phyloP scores from a whole-genome alignment of 2,329 filamentous ascomycete genomes.

The Sclerotinia glacialis region DNA sequence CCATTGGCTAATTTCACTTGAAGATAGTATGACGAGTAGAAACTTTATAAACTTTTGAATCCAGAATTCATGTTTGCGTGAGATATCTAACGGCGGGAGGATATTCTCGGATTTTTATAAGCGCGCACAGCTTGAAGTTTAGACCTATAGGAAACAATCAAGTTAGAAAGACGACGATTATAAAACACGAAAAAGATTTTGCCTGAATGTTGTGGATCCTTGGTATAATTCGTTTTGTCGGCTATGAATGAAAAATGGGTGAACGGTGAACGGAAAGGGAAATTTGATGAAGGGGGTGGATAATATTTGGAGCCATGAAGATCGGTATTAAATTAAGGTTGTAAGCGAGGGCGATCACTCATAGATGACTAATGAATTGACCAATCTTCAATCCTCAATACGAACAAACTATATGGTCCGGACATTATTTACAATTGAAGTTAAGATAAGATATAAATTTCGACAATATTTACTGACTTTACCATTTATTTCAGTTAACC shows the following conservation, averaged over 20 bases:
- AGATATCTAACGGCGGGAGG: not conserved
- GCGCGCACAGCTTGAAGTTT: not conserved
- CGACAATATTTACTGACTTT: no score
- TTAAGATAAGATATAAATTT: no score
- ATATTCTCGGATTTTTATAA: not conserved
- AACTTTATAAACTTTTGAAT: not conserved
- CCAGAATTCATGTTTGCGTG: not conserved
- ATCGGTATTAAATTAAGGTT: not conserved
- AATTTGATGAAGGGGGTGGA: slow-evolving; percentile 15
- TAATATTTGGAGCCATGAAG: slow-evolving; percentile 5
- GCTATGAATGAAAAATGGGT: no score
- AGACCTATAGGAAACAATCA: not conserved
- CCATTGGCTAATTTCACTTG: not conserved
- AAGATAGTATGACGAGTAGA: not conserved
- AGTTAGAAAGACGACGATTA: not conserved
- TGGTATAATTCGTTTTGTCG: not conserved
- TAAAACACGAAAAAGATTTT: not conserved
- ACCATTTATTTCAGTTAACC: no score
- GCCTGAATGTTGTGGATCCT: not conserved
- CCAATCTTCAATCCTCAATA: not conserved
- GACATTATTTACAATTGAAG: not conserved
- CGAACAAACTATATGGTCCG: not conserved
- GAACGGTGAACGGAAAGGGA: not conserved
- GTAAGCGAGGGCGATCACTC: not conserved
- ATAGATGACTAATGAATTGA: not conserved